phyloP scores from a whole-genome alignment of 23 red algal genomes.

The Gracilaria vermiculophylla region DNA sequence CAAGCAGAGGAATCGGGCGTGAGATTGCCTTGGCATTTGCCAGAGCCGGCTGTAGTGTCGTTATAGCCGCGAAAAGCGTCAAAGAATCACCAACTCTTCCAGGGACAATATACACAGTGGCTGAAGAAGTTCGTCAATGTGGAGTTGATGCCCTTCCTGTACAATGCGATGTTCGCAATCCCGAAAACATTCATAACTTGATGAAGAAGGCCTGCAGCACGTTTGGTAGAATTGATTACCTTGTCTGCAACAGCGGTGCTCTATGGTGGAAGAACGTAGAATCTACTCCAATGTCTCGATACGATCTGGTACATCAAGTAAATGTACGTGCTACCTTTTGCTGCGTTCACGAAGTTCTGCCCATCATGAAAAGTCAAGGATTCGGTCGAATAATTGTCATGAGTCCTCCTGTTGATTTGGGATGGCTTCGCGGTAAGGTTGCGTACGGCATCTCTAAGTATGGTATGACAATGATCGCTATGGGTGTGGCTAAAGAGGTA shows the following conservation, averaged over 20 bases:
- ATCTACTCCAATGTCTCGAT: constrained; percentile 83
- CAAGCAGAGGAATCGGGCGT: constrained; percentile 92
- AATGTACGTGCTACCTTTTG: constrained; percentile 89
- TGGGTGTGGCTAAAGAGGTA: constrained; percentile 83
- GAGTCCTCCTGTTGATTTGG: constrained; percentile 93
- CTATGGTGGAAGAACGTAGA: constrained; percentile 97
- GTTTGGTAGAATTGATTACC: constrained; percentile 81
- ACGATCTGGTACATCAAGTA: constrained; percentile 95
- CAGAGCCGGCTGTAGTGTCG: constrained; percentile 66
- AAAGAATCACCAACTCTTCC: constrained; percentile 70
- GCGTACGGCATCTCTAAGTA: constrained; percentile 95
- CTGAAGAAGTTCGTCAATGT: constrained; percentile 72
- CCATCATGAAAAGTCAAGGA: constrained; percentile 76
- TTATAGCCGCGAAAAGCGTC: constrained; percentile 81
- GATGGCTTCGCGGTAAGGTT: constrained; percentile 75
- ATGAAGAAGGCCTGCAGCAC: constrained; percentile 39
- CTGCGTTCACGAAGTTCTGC: constrained; percentile 83
- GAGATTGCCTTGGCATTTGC: constrained; percentile 81
- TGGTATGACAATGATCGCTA: constrained; percentile 98
- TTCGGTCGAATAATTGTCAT: constrained; percentile 93
- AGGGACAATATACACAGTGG: constrained; percentile 94
- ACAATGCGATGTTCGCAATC: constrained; percentile 85
- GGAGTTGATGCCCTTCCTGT: constrained; percentile 79
- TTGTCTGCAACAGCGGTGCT: constrained; percentile 95
- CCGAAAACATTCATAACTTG: constrained; percentile 66